Base-by-base conservation (phyloP, 2,329 filamentous ascomycete genomes). In the Trichoderma sp. region DNA sequence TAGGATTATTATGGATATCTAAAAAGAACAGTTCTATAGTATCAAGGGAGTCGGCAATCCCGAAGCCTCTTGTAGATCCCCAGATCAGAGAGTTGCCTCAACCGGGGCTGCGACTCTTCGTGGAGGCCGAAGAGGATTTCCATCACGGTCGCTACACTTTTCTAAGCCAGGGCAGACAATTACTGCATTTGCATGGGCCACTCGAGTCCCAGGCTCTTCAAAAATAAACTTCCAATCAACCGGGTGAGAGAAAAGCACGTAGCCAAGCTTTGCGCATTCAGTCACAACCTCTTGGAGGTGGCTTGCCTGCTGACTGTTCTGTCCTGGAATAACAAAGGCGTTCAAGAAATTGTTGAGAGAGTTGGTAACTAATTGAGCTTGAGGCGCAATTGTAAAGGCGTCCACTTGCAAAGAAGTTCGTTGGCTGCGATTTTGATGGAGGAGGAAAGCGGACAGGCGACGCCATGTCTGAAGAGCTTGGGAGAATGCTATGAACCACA, bases 181-280 rank as follows among this genome's bases (percentile, higher is more conserved):
- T 1, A 65, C 39, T 11, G 28, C 6, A 50, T 2, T 4, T 2
- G 3, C 17, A 47, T 9, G 30, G 3, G 11, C 17, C 6, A 17
- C 5, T 6, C 2, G 28, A 23, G 6, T 43, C 59, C 32, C 6
- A n/a, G 43, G 2, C 7, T 57, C 58, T 50, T 70, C 71, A 68
- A 78, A 79, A 15, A 78, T 70, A 65, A 83, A 80, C 1, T 73
- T 70, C 77, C 80, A 84, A 39, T 84, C 82, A 8, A 77, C 76
- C 0, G 82, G 82, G 65, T 85, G 83, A 5, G 83, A 85, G 36
- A 85, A 76, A 7, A 85, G 66, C 20, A 81, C 67, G 71, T 84
- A 83, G 12, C 84, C 84, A 30, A 85, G 76, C 64, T 78, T 81
- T 20, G 81, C 76, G 47, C 80, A 82, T 74, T 84, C 82, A 4